Base-by-base conservation (phyloP, 2,329 filamentous ascomycete species). In the Aspergillus brasiliensis region DNA sequence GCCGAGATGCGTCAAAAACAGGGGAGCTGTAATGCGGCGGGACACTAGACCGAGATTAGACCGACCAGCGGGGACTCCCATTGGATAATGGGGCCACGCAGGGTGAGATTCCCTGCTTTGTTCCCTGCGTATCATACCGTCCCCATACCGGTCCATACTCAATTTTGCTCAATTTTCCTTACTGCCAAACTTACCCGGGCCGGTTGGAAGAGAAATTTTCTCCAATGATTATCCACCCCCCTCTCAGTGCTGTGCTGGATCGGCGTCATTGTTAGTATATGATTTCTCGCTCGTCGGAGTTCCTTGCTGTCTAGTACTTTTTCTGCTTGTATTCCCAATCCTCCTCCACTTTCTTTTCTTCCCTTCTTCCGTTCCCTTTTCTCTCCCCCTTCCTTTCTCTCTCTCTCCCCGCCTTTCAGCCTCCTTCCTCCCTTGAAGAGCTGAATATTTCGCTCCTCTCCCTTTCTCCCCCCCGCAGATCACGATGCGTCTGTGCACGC, bases 401-500 rank as follows among this genome's bases (percentile, higher is more conserved):
- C 51, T 31, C 31, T 49, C 42, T 46, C 52, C 37, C 28, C 28
- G 8, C 27, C 37, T 27, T 19, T 63, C 64, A 59, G 51, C 34
- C 51, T 64, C 56, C n/a, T 58, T 61, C 27, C 38, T 34, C 58
- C 44, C 47, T 53, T 38, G 46, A 49, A 59, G 56, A 65, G 62
- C 60, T 62, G 61, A 57, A 61, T 17, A 34, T 34, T 34, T 34
- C 31, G 31, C 31, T 34, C 31, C 31, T 34, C 31, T 34, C 31
- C 44, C 51, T 42, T 27, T 25, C 25, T 13, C 7, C 23, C 21
- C 52, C 59, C 51, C 46, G 46, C 58, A 62, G 63, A 67, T 65
- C 66, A 69, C 38, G 58, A 69, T 68, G 67, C 66, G 72, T 73
- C 68, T 67, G 69, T 69, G 67, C 64, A 70, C 62, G 61, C 65